Evolutionary conservation across 495 filamentous ascomycete genomes (phyloP).

Genomic region (Daldinia childiae): DNA sequence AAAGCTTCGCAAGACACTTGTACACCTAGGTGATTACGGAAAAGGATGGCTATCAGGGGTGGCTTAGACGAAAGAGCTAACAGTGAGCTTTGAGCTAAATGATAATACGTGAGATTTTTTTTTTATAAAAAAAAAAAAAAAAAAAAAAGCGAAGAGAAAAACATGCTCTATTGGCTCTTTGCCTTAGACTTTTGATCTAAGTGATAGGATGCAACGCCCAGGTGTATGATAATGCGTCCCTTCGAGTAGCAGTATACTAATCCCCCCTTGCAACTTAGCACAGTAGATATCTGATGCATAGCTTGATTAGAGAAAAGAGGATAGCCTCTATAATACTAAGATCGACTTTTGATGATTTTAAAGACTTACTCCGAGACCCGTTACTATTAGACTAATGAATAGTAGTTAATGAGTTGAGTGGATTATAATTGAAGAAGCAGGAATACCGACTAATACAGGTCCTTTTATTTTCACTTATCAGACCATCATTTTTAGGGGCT

Average conservation of each 20-base stretch:
- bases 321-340: no score
- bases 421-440: no score
- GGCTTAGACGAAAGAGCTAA: slow-evolving; percentile 8
- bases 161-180: no score
- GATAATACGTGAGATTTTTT: neutral
- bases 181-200: neutral
- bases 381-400: neutral
- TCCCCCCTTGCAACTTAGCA: neutral
- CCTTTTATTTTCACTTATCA: neutral
- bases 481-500: neutral
- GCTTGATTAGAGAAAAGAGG: no score
- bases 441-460: no score
- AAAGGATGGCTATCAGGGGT: slow-evolving; percentile 6
- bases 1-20: slow-evolving; percentile 8
- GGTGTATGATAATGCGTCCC: neutral
- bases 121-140: no score
- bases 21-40: slow-evolving; percentile 16
- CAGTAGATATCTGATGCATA: no score
- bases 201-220: neutral
- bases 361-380: neutral
- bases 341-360: neutral
- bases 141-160: neutral
- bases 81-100: slow-evolving; percentile 1
- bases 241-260: neutral
- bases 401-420: neutral